A percentile compares a stretch with the other conserved stretches of the same genome.
Evolutionary conservation across 805 yeast species (phyloP).

Genomic region (Pichia rugopelliculosa): DNA sequence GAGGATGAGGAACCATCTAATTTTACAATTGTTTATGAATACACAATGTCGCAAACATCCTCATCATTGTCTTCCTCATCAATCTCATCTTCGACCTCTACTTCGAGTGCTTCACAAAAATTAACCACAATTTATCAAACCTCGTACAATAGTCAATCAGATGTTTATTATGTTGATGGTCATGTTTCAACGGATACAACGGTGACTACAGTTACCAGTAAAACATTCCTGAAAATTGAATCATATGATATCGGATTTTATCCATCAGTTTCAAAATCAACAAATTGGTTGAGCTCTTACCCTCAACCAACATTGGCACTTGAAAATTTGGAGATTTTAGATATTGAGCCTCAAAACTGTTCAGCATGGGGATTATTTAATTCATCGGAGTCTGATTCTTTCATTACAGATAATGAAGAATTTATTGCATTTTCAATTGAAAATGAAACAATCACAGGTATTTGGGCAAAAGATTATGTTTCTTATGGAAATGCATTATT

Average conservation of each 20-base stretch:
- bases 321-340: background rate
- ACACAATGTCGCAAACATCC: background rate
- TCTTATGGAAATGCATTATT: conserved; percentile 39
- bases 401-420: conserved; percentile 26
- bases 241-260: conserved; percentile 8
- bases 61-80: background rate
- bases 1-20: background rate
- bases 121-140: background rate
- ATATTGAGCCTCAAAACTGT: conserved; percentile 24
- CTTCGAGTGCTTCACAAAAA: background rate
- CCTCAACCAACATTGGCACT: conserved; percentile 11
- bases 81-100: background rate
- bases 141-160: conserved; percentile 10
- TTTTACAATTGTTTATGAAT: conserved; percentile 3
- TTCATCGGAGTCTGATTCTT: conserved; percentile 30
- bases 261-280: conserved; percentile 5
- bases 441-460: conserved; percentile 33
- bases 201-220: background rate
- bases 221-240: background rate
- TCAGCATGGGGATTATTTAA: conserved; percentile 36
- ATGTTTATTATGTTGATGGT: conserved; percentile 7
- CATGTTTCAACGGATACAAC: conserved; percentile 7
- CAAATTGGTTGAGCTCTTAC: conserved; percentile 7
- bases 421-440: conserved; percentile 37
- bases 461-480: conserved; percentile 54